These are phyloP conservation scores for Phytopythium litorale DNA, from an alignment of 352 stramenopile species.

Conservation along the genomic window DNA sequence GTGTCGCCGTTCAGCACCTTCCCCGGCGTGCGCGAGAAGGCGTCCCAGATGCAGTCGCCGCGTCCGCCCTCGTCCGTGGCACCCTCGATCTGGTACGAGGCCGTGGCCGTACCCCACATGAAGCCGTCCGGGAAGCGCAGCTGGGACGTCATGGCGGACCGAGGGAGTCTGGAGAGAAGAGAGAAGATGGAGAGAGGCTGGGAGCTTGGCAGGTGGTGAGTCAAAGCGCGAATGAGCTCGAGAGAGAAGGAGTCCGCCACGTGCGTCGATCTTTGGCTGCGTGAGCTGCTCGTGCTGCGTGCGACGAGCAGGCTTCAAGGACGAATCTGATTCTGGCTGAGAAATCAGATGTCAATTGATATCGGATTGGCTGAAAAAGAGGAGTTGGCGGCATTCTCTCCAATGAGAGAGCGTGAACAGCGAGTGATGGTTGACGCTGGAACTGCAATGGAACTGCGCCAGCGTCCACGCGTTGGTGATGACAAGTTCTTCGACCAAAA, in stretches of 20 bases:
- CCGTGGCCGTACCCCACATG: conserved; percentile 85
- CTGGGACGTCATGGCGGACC: conserved; percentile 17
- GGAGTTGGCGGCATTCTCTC: not conserved
- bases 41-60: conserved; percentile 89
- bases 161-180: not conserved
- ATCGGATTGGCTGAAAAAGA: not conserved
- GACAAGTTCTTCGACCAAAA: not conserved
- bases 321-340: not conserved
- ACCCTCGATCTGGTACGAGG: conserved; percentile 93
- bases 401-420: not conserved
- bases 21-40: conserved; percentile 60
- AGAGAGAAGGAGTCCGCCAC: not conserved
- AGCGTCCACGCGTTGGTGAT: not conserved
- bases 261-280: not conserved
- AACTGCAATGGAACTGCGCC: not conserved
- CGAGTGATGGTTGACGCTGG: not conserved
- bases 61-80: conserved; percentile 80
- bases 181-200: not conserved
- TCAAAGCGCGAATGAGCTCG: conserved; percentile 1
- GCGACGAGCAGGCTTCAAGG: not conserved
- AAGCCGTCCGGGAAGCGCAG: conserved; percentile 61
- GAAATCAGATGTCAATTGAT: not conserved
- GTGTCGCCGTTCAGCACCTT: conserved; percentile 73
- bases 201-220: not conserved
- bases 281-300: not conserved